Base-by-base conservation (phyloP, 192 early-diverging fungal species). In the Diversispora eburnea region DNA sequence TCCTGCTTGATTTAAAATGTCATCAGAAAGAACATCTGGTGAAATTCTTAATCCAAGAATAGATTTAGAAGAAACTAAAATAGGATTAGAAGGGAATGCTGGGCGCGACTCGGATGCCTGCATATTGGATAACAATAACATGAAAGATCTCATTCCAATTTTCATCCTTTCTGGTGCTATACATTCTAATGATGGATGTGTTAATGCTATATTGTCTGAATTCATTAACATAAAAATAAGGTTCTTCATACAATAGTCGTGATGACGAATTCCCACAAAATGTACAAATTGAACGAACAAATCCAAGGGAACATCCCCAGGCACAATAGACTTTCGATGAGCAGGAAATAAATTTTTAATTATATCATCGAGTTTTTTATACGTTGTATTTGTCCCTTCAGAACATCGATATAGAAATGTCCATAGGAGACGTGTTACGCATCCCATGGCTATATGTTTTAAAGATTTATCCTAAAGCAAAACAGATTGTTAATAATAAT, bases 361-460 rank as follows among this genome's bases (percentile, higher is more conserved):
- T 33, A 93, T 83, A 1, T 58, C 75, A 54, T 88, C 87, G 15
- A 92, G 74, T 13, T 80, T 83, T 54, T 84, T 79, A 72, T 84
- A 81, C 3, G 82, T 83, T 3, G 77, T 77, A 8, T 76, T 78
- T 0, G 74, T 85, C 39, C 88, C 79, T 72, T 96, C 96, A 2
- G 84, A 86, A 73, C 91, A 95, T 58, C 96, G 91, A 77, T 95
- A 98, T 20, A 98, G 77, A 75, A 95, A 97, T 13, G 94, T 92
- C 98, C 98, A 99, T 20, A 95, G 76, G 55, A 98, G 81, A 5
- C 94, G 90, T 43, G 87, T 80, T 3, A 96, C 80, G 59, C 90
- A 95, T 8, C 88, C 87, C 67, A 99, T 77, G 0, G 94, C 90
- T 17, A 94, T 86, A 19, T 84, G 82, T 3, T 92, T 85, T 62